Evolutionary conservation across 2,329 filamentous ascomycete genomes (phyloP), one percentile per base, ranked within the genome.

Genomic region (Biscogniauxia mediterranea): DNA sequence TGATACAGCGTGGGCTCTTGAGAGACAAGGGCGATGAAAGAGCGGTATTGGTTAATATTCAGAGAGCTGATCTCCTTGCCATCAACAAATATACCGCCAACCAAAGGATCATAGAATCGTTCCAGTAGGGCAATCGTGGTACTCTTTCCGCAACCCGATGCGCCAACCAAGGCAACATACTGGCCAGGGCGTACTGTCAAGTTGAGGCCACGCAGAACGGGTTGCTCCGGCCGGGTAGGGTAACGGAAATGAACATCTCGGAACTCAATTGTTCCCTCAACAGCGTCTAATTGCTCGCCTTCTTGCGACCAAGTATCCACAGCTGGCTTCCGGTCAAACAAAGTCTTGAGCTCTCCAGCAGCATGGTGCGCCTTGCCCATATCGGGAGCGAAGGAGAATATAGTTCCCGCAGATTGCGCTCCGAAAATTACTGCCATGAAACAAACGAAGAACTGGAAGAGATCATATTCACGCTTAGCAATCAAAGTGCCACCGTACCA

Each of bases 1-100:
- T 96, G 93, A 77, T 97, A 99, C 0, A 99, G 79, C 0, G 94
- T 97, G 0, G 95, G 94, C 74, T 98, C 95, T 73, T 98, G 95
- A 38, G 90, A 93, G 15, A 99, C 94, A 9, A 99, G 88, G 0
- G 94, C 90, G 65, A 98, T 85, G 74, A 89, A 86, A 19, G 84
- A 88, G 57, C 95, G 89, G 78, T 97, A 97, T 59, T 93, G 87
- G 76, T 91, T 93, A 71, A 97, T 81, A 70, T 96, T 94, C 55
- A 97, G 81, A 11, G 82, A 83, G 62, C 87, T 89, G 69, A 98
- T 92, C 64, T 97, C 91, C 65, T 88, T 86, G 59, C 88, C 92
- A 70, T 98, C 94, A 19, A 98, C 82, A 61, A 87, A 91, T 38
- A 99, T 83, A 15, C 88, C 88, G 13, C 95, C 95, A 0, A 86